Evolutionary conservation across 805 yeast species (phyloP).

Genomic region (Yarrowia osloensis): DNA sequence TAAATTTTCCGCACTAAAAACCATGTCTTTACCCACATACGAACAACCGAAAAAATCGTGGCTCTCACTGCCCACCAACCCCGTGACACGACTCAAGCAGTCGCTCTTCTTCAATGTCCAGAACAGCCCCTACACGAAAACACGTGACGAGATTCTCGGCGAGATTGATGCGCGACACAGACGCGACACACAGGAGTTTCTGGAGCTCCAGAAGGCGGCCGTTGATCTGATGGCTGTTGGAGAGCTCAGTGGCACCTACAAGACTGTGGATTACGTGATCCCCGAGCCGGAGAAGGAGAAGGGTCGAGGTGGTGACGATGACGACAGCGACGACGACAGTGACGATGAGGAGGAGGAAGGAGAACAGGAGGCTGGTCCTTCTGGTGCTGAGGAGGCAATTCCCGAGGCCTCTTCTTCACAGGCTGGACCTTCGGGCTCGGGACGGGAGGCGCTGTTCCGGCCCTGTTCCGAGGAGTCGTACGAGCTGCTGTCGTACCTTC

Average conservation of each 20-base stretch:
- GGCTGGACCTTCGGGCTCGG: not conserved
- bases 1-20: not conserved
- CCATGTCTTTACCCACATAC: conserved; percentile 1
- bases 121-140: not conserved
- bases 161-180: conserved; percentile 2
- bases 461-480: conserved; percentile 2
- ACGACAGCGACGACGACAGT: not conserved
- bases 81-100: conserved; percentile 3
- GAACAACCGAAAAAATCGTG: conserved; percentile 15
- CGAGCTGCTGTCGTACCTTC: conserved; percentile 6
- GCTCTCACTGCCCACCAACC: conserved; percentile 6
- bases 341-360: not conserved
- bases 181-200: not conserved
- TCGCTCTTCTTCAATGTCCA: conserved; percentile 12
- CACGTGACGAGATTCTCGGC: conserved; percentile 5
- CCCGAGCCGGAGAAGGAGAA: not conserved
- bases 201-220: not conserved
- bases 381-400: not conserved
- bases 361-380: not conserved
- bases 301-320: not conserved
- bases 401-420: not conserved
- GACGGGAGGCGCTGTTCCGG: not conserved
- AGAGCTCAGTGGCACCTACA: conserved; percentile 12
- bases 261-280: conserved; percentile 8
- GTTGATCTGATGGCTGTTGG: conserved; percentile 17